Evolutionary conservation across 225 moss, liverwort and hornwort genomes (phyloP).

Genomic region (Polytrichum commune): DNA sequence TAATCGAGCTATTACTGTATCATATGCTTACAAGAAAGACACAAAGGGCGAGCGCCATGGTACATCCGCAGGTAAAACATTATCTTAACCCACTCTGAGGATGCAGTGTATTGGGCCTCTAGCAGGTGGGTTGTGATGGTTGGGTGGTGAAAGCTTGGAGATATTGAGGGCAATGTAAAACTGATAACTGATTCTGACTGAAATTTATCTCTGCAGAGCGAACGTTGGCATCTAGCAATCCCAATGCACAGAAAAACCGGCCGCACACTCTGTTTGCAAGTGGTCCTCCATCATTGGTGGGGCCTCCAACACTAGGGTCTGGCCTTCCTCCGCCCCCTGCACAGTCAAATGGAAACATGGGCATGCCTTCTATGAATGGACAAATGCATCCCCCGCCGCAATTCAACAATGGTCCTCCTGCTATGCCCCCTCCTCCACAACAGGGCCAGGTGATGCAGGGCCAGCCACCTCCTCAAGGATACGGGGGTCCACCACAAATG

Average conservation of each 20-base stretch:
- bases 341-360: slow-evolving; percentile 76
- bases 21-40: slow-evolving; percentile 98
- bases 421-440: slow-evolving; percentile 79
- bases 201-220: slow-evolving; percentile 55
- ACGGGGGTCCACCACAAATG: slow-evolving; percentile 41
- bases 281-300: slow-evolving; percentile 88
- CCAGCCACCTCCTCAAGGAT: slow-evolving; percentile 47
- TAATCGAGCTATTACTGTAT: slow-evolving; percentile 96
- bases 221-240: slow-evolving; percentile 91
- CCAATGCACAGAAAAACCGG: slow-evolving; percentile 87
- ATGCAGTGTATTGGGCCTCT: neutral
- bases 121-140: neutral
- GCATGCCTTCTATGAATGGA: slow-evolving; percentile 61
- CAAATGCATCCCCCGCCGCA: slow-evolving; percentile 63
- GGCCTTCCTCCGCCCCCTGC: slow-evolving; percentile 71
- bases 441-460: slow-evolving; percentile 72
- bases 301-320: slow-evolving; percentile 81
- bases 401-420: slow-evolving; percentile 74
- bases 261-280: slow-evolving; percentile 97
- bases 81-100: too few relatives aligned
- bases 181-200: neutral
- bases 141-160: neutral
- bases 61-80: slow-evolving; percentile 68
- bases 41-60: slow-evolving; percentile 99
- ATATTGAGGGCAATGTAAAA: too few relatives aligned